These are phyloP conservation scores for Penicillium sp. DNA, from an alignment of 2,329 filamentous ascomycete genomes.

Conservation along the genomic window DNA sequence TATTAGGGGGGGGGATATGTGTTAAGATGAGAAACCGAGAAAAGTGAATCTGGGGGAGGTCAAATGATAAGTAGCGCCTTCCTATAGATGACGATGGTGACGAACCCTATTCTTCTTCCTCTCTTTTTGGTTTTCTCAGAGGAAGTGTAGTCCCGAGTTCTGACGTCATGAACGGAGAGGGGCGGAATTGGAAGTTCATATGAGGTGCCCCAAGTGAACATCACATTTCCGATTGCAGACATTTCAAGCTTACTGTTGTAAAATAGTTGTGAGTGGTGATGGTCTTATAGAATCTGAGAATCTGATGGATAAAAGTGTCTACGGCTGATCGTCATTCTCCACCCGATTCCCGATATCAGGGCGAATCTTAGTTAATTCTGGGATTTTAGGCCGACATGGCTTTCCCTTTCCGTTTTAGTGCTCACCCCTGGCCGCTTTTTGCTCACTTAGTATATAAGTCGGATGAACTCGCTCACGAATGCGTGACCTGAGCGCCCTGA, in stretches of 20 bases:
- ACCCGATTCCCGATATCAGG: not conserved
- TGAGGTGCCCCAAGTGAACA: too few relatives aligned
- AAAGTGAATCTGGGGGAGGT: not conserved
- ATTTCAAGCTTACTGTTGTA: not conserved
- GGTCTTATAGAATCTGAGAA: not conserved
- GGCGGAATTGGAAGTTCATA: constrained; percentile 1
- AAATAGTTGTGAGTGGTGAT: not conserved
- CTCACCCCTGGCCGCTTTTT: too few relatives aligned
- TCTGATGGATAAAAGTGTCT: not conserved
- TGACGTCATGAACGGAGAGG: constrained; percentile 34
- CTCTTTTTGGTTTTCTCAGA: constrained; percentile 2
- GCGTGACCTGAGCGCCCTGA: too few relatives aligned
- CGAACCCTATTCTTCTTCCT: constrained; percentile 13
- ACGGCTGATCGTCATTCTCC: constrained; percentile 12
- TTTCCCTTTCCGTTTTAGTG: too few relatives aligned
- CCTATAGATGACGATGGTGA: constrained; percentile 24
- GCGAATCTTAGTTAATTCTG: not conserved
- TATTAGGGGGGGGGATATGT: not conserved
- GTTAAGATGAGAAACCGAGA: not conserved
- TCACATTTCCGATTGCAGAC: constrained; percentile 3
- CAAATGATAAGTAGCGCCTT: constrained; percentile 14
- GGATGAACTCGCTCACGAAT: too few relatives aligned
- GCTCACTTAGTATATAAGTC: too few relatives aligned
- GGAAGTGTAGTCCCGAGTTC: constrained; percentile 20
- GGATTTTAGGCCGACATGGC: too few relatives aligned